Evolutionary conservation across 75 land plant species (phyloP), one percentile per base, ranked within the genome.

Genomic region (Isoetes taiwanensis): DNA sequence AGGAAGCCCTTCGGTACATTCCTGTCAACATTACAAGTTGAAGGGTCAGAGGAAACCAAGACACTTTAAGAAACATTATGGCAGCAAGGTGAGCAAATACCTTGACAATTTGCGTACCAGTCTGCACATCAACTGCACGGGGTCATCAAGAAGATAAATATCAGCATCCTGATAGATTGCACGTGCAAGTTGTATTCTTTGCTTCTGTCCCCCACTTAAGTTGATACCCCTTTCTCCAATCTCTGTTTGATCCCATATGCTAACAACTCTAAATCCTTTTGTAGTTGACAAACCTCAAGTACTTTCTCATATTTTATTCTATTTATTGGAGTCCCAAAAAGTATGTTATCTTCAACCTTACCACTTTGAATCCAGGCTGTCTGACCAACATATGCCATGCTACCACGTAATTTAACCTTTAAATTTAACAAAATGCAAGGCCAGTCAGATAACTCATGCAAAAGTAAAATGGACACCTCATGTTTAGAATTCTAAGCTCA

Each of bases 211-310:
- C 16, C 50, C 50, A 16, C 50, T 46, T 19, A 46, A 23, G 16
- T 46, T 46, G 5, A 46, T 46, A 23, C 50, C 50, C 25, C 50
- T 46, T 23, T 46, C 50, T 19, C 50, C 50, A 46, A 46, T 46
- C 50, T 46, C 50, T 46, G 50, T 46, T 46, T 46, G 50, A 23
- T 46, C 50, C 50, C 50, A 46, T 46, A 46, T 19, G 50, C 21
- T 19, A 46, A 23, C 25, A 46, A 16, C 50, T 46, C 50, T 23
- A 46, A 46, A 23, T 46, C 50, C 50, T 46, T 46, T 19, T 46
- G 16, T 23, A 46, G 23, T 46, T 46, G 50, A 23, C 50, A 46
- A 16, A 46, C 25, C 25, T 46, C 50, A 16, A 46, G 50, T 19
- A 46, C 50, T 19, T 46, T 19, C 8, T 46, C 50, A n/a, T 46